These are phyloP conservation scores for Scenedesmus sp. DNA, from an alignment of 163 green algal genomes.

Conservation along the genomic window DNA sequence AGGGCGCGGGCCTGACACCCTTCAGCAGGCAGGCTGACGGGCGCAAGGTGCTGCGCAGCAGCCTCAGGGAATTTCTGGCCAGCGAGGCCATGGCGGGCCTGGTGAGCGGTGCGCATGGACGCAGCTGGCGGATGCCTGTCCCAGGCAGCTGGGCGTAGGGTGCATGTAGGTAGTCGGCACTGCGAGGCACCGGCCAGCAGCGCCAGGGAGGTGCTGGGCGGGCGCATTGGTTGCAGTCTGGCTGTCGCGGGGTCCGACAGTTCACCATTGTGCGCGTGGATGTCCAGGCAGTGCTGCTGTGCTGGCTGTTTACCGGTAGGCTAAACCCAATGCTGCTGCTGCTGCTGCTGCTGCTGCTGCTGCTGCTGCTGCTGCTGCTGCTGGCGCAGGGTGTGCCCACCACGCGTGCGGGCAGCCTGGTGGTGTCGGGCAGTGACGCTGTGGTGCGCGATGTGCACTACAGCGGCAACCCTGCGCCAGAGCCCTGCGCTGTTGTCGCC, in stretches of 20 bases:
- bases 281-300: not conserved
- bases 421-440: slow-evolving; percentile 71
- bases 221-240: too few species aligned
- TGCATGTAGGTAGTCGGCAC: too few species aligned
- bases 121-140: too few species aligned
- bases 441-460: slow-evolving; percentile 85
- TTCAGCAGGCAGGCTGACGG: slow-evolving; percentile 85
- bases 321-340: not conserved
- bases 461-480: slow-evolving; percentile 67
- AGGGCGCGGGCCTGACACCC: slow-evolving; percentile 80
- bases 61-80: slow-evolving; percentile 92
- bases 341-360: slow-evolving; percentile 23
- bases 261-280: not conserved
- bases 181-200: too few species aligned
- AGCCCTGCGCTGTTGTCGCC: slow-evolving; percentile 91
- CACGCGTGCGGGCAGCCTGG: slow-evolving; percentile 86
- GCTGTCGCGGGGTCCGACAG: too few species aligned
- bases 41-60: slow-evolving; percentile 87
- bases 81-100: slow-evolving; percentile 91
- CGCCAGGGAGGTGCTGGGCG: too few species aligned
- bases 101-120: slow-evolving; percentile 65
- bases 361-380: slow-evolving; percentile 25
- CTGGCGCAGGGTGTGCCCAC: slow-evolving; percentile 83
- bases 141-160: not conserved
- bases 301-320: not conserved